phyloP scores from a whole-genome alignment of 1,139 yeast genomes.

The Taiozyma sp. region DNA sequence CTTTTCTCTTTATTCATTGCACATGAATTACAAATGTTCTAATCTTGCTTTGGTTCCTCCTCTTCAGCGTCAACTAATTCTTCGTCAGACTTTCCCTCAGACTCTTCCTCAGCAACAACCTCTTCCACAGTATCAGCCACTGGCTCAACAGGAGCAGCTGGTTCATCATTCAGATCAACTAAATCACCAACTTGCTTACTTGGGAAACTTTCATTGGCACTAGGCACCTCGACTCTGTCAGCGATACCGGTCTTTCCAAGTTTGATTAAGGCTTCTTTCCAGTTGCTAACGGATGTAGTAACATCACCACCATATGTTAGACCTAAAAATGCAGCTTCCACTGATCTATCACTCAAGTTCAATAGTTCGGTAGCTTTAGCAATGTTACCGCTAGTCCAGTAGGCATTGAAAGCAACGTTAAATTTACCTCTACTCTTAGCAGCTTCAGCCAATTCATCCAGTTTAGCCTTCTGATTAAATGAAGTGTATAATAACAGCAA shows the following conservation, averaged over 20 bases:
- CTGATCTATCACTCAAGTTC: slow-evolving; percentile 58
- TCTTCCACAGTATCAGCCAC: slow-evolving; percentile 20
- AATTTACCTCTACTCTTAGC: slow-evolving; percentile 72
- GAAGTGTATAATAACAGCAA: slow-evolving; percentile 80
- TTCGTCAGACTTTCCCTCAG: slow-evolving; percentile 15
- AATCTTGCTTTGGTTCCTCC: slow-evolving; percentile 15
- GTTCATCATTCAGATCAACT: slow-evolving; percentile 29
- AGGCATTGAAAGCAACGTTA: slow-evolving; percentile 88
- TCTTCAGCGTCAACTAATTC: slow-evolving; percentile 9
- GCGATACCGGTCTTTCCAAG: slow-evolving; percentile 55
- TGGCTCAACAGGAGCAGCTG: slow-evolving; percentile 1
- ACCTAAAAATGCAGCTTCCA: slow-evolving; percentile 85
- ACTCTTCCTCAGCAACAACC: slow-evolving; percentile 14
- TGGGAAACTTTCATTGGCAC: slow-evolving; percentile 27
- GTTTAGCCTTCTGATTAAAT: slow-evolving; percentile 59
- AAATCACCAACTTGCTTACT: slow-evolving; percentile 23
- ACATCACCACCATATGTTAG: slow-evolving; percentile 63
- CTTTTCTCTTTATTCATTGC: background rate
- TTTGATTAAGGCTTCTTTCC: slow-evolving; percentile 56
- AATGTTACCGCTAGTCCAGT: slow-evolving; percentile 80
- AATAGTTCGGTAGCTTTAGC: slow-evolving; percentile 61
- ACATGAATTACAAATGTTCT: slow-evolving; percentile 2
- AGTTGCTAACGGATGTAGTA: slow-evolving; percentile 44
- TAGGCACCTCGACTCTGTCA: slow-evolving; percentile 46
- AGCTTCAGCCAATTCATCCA: slow-evolving; percentile 53